phyloP scores from a whole-genome alignment of 331 rosid species.

The Cydonia oblonga region DNA sequence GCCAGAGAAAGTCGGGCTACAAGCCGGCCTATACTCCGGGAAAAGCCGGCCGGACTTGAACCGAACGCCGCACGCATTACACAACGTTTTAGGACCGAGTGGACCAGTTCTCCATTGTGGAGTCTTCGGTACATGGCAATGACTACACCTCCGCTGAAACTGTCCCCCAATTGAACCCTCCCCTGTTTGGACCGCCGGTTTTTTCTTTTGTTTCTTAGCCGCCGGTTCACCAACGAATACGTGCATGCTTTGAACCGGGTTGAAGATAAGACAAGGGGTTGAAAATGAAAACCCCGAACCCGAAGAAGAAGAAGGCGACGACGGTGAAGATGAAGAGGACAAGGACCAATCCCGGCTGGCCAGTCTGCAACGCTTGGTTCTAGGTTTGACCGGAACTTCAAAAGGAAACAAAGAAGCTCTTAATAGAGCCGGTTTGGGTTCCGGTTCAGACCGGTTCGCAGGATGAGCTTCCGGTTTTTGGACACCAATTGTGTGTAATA shows the following conservation, averaged over 20 bases:
- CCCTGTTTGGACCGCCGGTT: slow-evolving; percentile 25
- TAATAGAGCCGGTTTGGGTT: slow-evolving; percentile 7
- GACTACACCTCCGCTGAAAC: slow-evolving; percentile 72
- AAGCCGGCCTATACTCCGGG: slow-evolving; percentile 92
- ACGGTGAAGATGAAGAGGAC: slow-evolving; percentile 29
- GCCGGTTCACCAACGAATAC: slow-evolving; percentile 20
- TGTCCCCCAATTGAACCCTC: slow-evolving; percentile 13
- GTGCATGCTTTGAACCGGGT: slow-evolving; percentile 11
- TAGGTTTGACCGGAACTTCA: slow-evolving; percentile 36
- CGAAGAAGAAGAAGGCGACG: slow-evolving; percentile 18
- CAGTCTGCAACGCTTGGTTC: slow-evolving; percentile 33
- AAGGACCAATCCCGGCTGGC: slow-evolving; percentile 23
- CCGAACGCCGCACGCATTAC: slow-evolving; percentile 95
- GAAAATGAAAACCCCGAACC: slow-evolving; percentile 22
- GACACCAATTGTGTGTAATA: slow-evolving; percentile 27
- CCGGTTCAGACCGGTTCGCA: slow-evolving; percentile 26
- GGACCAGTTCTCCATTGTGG: slow-evolving; percentile 99
- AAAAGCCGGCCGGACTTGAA: slow-evolving; percentile 83
- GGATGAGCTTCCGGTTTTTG: slow-evolving; percentile 6
- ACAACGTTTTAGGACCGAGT: slow-evolving; percentile 66
- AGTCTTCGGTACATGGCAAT: slow-evolving; percentile 79
- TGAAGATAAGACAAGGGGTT: slow-evolving; percentile 14
- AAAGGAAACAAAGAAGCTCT: slow-evolving; percentile 29
- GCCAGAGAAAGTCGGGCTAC: slow-evolving; percentile 69
- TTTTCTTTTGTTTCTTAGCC: slow-evolving; percentile 56